Base-by-base conservation (phyloP, 2,329 filamentous ascomycete genomes). In the Colletotrichum sp. region DNA sequence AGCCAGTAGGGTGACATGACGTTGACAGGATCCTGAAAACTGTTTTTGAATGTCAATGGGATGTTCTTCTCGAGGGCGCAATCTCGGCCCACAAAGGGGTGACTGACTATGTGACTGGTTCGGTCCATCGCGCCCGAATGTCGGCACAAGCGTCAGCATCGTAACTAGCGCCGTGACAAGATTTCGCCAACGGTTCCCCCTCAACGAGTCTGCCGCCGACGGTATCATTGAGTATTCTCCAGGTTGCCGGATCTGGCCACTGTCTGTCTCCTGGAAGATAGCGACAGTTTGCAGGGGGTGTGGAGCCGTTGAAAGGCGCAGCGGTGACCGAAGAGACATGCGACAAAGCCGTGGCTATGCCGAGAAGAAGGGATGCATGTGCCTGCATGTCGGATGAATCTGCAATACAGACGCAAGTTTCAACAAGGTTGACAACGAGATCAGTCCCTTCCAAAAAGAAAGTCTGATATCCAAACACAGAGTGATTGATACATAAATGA, bases 1-100 rank as follows among this genome's bases (percentile, higher is more conserved):
- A 79, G 76, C 57, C 79, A 82, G 36, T 79, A 75, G 18, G 80
- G 77, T 1, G 79, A 77, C 80, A 83, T 82, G 16, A 83, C 74
- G 9, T 69, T 44, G n/a, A 32, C 72, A 13, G 72, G 72, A 18
- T 48, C n/a, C 16, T 22, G 16, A 32, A 59, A 32, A 10, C 66
- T 69, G 44, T 8, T 7, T 26, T n/a, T 57, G 22, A 22, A 57
- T 8, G 22, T 57, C 22, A 57, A 26, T 57, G n/a, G 15, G n/a
- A 3, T 57, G 52, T 57, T 26, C 52, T 22, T 57, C 52, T 57
- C 6, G 0, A 16, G 22, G n/a, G 52, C 10, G 6, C 22, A 26
- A 57, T 15, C 39, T 44, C 16, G 39, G 39, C 8, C 52, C n/a
- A 24, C 22, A 57, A 22, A 57, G 4, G 22, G 52, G 1, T 26